Evolutionary conservation across 2,329 filamentous ascomycete species (phyloP), one percentile per base, ranked within the genome.

Genomic region (Dothideomycetidae sp.): DNA sequence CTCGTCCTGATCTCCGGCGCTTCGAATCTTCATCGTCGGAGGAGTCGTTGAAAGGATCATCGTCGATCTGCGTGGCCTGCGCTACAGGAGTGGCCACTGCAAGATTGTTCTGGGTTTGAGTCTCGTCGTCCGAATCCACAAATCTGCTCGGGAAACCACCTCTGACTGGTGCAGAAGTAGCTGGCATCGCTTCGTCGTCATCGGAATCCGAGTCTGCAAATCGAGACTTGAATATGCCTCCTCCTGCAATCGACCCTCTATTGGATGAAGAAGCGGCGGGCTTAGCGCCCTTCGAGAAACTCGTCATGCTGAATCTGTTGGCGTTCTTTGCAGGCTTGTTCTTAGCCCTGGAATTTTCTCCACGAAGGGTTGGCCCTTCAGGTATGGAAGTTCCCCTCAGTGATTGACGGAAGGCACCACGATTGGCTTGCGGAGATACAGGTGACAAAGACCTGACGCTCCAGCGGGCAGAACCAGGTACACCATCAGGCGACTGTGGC

Each of bases 401-500:
- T 11, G 49, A 50, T 12, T 45, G 41, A 12, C 48, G 41, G 16
- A 53, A 37, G 9, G 46, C 48, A n/a, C 37, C 37, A 31, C 48
- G 49, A 33, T 48, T 49, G 23, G 50, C 48, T n/a, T n/a, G 14
- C 9, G 28, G 19, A 7, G 69, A 68, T 1, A 70, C 62, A 0
- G 81, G 82, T 2, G 81, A 86, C 29, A 81, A 47, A 0, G 80
- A 80, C 18, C 81, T 71, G 21, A 84, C 62, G 41, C 76, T 81
- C 50, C 82, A 77, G 15, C 71, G 68, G n/a, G 71, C 69, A 5
- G 55, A 54, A 28, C 49, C 33, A 50, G 4, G 58, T 41, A 39
- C 43, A 40, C 37, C 47, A 41, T 44, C 43, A 12, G 40, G 41
- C 4, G 46, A 36, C 0, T 48, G 45, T n/a, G 54, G 49, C n/a